Base-by-base conservation (phyloP, 2,329 filamentous ascomycete species). In the Conoideocrella luteorostrata region DNA sequence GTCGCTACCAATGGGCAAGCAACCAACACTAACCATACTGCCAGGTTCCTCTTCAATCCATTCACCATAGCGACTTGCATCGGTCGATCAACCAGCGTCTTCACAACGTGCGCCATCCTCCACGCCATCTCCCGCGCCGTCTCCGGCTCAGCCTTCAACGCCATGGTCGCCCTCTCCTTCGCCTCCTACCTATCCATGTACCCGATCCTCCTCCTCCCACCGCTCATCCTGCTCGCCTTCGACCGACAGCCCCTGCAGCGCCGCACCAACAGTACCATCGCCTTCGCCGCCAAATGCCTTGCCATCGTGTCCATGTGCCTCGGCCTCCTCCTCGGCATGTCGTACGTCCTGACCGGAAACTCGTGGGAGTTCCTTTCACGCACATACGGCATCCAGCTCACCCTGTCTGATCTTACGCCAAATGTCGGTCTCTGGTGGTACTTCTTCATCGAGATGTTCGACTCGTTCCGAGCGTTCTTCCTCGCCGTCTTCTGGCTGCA, bases 361-460 rank as follows among this genome's bases (percentile, higher is more conserved):
- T 94, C 89, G 2, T 95, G 87, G 86, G 82, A 90, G 49, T 98
- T 97, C 58, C 65, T 97, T 17, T 67, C 76, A 7, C 88, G 89
- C 17, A 96, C 93, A 1, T 98, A 98, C 65, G 89, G 91, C 53
- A 88, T 95, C 37, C 90, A 95, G 55, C 75, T 98, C 29, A 81
- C 93, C 1, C 77, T 98, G 3, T 88, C 89, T 7, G 93, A 98
- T 60, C 74, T 98, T 32, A 94, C 91, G 0, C 93, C 93, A 11
- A 98, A 97, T 52, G 86, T 94, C 23, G 93, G 93, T 2, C 74
- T 98, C 2, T 98, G 93, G 93, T 98, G 93, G 93, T 98, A 98
- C 67, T 98, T 98, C 68, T 97, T 98, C 61, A 95, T 94, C 53
- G 91, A 98, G 62, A 98, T 98, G 82, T 98, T 98, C 62, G 93